Evolutionary conservation across 148 eudicot genomes (phyloP), one percentile per base, ranked within the genome.

Genomic region (Suaeda aralocaspica): DNA sequence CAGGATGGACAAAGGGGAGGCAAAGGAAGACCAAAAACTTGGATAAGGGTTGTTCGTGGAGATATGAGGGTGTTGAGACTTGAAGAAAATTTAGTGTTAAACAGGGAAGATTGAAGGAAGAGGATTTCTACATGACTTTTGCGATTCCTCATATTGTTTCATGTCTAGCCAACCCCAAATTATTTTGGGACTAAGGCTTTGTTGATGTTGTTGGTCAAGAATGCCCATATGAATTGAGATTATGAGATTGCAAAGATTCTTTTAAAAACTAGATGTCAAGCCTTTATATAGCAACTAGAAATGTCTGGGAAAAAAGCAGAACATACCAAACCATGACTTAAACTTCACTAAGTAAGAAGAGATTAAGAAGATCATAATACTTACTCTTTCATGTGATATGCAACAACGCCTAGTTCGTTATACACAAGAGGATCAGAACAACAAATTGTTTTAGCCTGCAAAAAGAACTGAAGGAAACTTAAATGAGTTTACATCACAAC

Each of bases 301-400:
- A 19, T 21, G 60, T 46, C 48, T 2, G 41, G 52, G 30, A 57
- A 6, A 51, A 11, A 36, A n/a, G 8, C 41, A 19, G 29, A 45
- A 44, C 0, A 24, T 15, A 58, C 26, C 60, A 48, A 30, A 59
- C 26, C 55, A 10, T 33, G 16, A 50, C 10, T 30, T 21, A 11
- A 13, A 63, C 29, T 12, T 56, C 8, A 36, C 41, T 36, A 36
- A 36, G 41, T 36, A 36, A 36, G 41, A 36, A 36, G 41, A 56
- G 69, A 21, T n/a, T n/a, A n/a, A n/a, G n/a, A n/a, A 55, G 34
- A 31, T 18, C 34, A 68, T 21, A 56, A 63, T 67, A 68, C 95
- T 82, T 88, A 94, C 99, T 91, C 97, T 70, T 91, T 91, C 92
- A 87, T 90, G 79, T 89, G 89, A 84, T 94, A 89, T 53, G 99